Evolutionary conservation across 495 filamentous ascomycete species (phyloP).

Genomic region (Neurospora intermedia): DNA sequence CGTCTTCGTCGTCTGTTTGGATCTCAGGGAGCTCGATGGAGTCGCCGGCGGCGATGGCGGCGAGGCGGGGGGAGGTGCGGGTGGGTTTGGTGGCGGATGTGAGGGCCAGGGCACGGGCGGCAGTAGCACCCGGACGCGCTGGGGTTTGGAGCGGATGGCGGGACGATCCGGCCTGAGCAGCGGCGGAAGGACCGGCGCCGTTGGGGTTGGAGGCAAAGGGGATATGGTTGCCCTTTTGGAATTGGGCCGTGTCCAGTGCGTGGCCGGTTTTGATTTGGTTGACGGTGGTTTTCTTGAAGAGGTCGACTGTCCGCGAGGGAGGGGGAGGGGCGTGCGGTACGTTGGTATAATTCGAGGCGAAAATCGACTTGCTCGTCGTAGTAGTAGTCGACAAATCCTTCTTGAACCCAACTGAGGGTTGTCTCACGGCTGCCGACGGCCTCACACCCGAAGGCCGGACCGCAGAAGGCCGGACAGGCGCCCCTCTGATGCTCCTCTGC

Average conservation of each 20-base stretch:
- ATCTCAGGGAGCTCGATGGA: conserved; percentile 81
- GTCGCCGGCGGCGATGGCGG: conserved; percentile 67
- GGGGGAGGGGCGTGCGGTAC: conserved; percentile 32
- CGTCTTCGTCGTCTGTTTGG: conserved; percentile 75
- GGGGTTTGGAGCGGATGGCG: conserved; percentile 46
- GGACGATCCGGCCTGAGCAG: background rate
- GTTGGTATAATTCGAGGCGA: conserved; percentile 51
- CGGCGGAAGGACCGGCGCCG: conserved; percentile 25
- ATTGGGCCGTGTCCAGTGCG: conserved; percentile 67
- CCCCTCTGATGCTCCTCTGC: conserved; percentile 51
- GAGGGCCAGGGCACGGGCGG: conserved; percentile 27
- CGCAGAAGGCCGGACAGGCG: conserved; percentile 67
- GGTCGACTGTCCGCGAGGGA: conserved; percentile 21
- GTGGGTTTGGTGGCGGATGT: conserved; percentile 41
- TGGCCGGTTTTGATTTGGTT: conserved; percentile 49
- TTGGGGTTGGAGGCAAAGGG: conserved; percentile 68
- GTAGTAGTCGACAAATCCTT: conserved; percentile 39
- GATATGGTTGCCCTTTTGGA: conserved; percentile 69
- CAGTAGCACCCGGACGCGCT: conserved; percentile 23
- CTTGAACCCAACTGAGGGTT: conserved; percentile 43
- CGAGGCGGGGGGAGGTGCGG: conserved; percentile 67
- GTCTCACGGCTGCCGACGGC: background rate
- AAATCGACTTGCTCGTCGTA: conserved; percentile 48
- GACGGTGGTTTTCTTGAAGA: conserved; percentile 40
- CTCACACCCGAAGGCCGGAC: background rate